phyloP scores from a whole-genome alignment of 257 asterid species.

The Salvia splendens region DNA sequence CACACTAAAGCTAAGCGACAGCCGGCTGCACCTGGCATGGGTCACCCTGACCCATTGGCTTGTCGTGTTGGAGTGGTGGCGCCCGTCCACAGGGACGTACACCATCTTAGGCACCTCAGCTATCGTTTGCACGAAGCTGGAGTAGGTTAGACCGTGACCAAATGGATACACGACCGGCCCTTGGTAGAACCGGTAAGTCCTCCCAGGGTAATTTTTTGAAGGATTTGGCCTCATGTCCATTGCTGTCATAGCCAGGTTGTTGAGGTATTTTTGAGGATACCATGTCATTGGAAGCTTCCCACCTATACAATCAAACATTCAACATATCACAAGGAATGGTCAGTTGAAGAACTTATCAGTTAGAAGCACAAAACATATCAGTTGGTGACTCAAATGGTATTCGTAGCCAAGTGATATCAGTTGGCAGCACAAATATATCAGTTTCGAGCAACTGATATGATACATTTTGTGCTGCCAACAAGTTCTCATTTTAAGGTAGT shows the following conservation, averaged over 20 bases:
- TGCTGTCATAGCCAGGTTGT: conserved; percentile 67
- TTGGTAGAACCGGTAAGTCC: conserved; percentile 74
- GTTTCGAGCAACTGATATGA: too few relatives aligned
- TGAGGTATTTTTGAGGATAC: conserved; percentile 77
- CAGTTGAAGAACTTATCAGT: too few relatives aligned
- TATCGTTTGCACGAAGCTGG: conserved; percentile 53
- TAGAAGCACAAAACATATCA: too few relatives aligned
- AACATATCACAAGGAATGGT: background rate
- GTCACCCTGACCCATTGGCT: conserved; percentile 57
- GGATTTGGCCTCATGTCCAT: conserved; percentile 75
- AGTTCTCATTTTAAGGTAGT: too few relatives aligned
- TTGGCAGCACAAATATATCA: too few relatives aligned
- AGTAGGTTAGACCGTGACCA: conserved; percentile 85
- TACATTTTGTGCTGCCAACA: too few relatives aligned
- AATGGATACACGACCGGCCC: conserved; percentile 72
- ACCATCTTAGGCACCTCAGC: conserved; percentile 56
- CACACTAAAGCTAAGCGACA: conserved; percentile 44
- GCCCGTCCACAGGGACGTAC: conserved; percentile 56
- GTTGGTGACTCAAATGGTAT: too few relatives aligned
- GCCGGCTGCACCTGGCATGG: conserved; percentile 54
- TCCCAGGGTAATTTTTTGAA: conserved; percentile 63
- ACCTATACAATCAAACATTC: conserved; percentile 34
- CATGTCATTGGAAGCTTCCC: conserved; percentile 94
- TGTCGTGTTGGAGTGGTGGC: conserved; percentile 46
- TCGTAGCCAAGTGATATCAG: too few relatives aligned